Evolutionary conservation across 2,329 filamentous ascomycete genomes (phyloP).

Genomic region (Cercospora nicotianae): DNA sequence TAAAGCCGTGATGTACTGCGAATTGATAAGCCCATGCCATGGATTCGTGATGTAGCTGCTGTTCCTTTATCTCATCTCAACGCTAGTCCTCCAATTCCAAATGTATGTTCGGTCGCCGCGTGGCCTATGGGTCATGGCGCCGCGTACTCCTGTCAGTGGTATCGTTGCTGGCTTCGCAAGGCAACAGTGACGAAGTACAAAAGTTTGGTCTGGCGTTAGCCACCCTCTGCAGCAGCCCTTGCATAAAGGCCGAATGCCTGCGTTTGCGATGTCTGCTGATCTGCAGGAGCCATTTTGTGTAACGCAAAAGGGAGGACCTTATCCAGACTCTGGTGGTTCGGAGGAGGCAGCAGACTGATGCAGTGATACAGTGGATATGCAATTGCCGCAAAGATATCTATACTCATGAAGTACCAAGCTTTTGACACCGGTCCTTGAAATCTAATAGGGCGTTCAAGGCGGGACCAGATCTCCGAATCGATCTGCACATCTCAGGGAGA

Average conservation of each 20-base stretch:
- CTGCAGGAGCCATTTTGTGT: neutral
- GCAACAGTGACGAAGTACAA: neutral
- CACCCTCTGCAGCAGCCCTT: no score
- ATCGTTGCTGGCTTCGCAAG: neutral
- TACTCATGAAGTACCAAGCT: conserved; percentile 4
- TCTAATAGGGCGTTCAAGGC: neutral
- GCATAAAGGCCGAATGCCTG: neutral
- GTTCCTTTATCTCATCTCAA: no score
- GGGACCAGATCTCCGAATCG: neutral
- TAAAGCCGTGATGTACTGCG: neutral
- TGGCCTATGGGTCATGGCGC: neutral
- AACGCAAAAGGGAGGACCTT: neutral
- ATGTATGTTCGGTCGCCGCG: neutral
- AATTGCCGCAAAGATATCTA: neutral
- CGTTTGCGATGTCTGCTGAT: neutral
- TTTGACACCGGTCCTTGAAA: neutral
- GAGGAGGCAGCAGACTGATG: neutral
- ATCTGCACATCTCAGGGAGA: neutral
- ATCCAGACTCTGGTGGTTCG: neutral
- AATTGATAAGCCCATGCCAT: neutral
- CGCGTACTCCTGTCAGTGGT: neutral
- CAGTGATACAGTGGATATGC: neutral
- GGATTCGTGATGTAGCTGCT: neutral
- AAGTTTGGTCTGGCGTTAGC: no score
- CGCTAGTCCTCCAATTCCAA: neutral